phyloP scores from a whole-genome alignment of 768 basidiomycete genomes.

The Dentipellis sp. region DNA sequence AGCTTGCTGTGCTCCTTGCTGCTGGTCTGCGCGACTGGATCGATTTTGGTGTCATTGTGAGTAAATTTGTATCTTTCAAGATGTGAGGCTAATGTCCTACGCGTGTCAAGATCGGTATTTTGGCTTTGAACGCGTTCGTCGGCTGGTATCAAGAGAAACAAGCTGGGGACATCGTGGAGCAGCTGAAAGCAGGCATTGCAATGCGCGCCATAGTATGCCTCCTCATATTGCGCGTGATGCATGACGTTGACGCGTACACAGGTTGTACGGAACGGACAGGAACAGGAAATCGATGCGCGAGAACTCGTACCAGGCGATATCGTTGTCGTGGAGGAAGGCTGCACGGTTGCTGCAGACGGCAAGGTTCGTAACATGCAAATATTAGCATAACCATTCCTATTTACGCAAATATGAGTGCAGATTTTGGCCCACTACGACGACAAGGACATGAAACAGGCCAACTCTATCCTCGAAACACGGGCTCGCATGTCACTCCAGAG shows the following conservation, averaged over 20 bases:
- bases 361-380: slow-evolving; percentile 15
- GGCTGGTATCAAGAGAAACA: slow-evolving; percentile 41
- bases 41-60: slow-evolving; percentile 39
- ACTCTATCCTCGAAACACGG: slow-evolving; percentile 16
- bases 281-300: slow-evolving; percentile 33
- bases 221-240: background rate
- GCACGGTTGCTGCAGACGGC: slow-evolving; percentile 36
- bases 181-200: slow-evolving; percentile 40
- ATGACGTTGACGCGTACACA: background rate
- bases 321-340: slow-evolving; percentile 32
- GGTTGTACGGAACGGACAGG: slow-evolving; percentile 31
- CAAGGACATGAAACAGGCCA: slow-evolving; percentile 24
- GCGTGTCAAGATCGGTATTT: slow-evolving; percentile 25
- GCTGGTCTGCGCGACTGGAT: slow-evolving; percentile 39
- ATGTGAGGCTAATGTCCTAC: background rate
- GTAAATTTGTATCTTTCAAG: slow-evolving; percentile 5
- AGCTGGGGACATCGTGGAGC: slow-evolving; percentile 38
- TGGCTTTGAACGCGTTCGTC: slow-evolving; percentile 34
- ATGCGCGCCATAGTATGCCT: slow-evolving; percentile 23
- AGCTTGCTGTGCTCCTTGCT: slow-evolving; percentile 35
- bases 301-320: slow-evolving; percentile 39
- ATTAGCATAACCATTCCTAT: background rate
- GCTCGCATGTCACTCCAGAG: background rate
- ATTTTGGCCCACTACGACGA: slow-evolving; percentile 32
- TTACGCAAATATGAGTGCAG: slow-evolving; percentile 12